Base-by-base conservation (phyloP, 805 yeast species). In the Maudiozyma barnettii region DNA sequence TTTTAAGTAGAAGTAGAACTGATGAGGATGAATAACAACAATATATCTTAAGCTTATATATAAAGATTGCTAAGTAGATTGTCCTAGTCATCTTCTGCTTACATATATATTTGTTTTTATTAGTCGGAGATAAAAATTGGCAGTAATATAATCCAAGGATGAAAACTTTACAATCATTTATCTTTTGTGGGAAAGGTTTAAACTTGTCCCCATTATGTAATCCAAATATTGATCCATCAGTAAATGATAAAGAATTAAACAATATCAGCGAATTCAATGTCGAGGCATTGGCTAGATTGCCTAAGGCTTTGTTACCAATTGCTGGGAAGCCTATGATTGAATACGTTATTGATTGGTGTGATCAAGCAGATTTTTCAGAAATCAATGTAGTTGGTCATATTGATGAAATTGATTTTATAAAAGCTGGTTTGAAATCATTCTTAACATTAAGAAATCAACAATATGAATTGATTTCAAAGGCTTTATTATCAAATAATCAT, bases 311-410 rank as follows among this genome's bases (percentile, higher is more conserved):
- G 43, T 66, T 95, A 40, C 98, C 98, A 2, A 73, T 93, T 33
- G 98, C 93, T 7, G 90, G 90, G 63, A 77, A 77, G 58, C 95
- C 96, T 13, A 82, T 93, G 88, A 70, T 93, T 39, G 82, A 82
- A 57, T 84, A 87, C 60, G 95, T 84, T 2, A 71, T 93, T 33
- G 90, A 84, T 55, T 93, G 98, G 98, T 90, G 98, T 71, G 89
- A 81, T 58, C 74, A 75, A 60, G 96, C 95, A 2, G 81, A 81
- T 49, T 90, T 90, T 65, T 77, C 76, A 41, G 77, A 76, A 41
- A 76, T 85, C 42, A 78, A 84, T 19, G 72, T 90, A 18, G 82
- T 85, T 7, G 71, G 78, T 9, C 78, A 76, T 45, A 60, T 66
- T 10, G 75, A 70, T 2, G 74, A 78, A 30, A 61, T 66, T 36